These are phyloP conservation scores for Termitomyces sp. DNA, from an alignment of 768 basidiomycete species.

Conservation along the genomic window DNA sequence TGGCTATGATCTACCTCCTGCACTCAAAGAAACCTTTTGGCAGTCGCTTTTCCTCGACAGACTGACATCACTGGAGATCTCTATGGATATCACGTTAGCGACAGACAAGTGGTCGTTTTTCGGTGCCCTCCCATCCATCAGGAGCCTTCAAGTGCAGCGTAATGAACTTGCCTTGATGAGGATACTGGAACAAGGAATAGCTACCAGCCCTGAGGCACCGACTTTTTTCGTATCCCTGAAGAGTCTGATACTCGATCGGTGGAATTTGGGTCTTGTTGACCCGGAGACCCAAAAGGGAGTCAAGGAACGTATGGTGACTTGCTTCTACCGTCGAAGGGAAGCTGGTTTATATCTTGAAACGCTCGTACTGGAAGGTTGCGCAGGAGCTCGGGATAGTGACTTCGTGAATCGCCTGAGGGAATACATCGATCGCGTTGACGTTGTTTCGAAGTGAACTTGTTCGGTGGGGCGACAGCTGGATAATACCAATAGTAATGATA, in stretches of 20 bases:
- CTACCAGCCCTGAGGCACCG: not conserved
- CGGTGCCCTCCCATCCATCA: not conserved
- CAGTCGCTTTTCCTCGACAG: not conserved
- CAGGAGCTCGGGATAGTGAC: not conserved
- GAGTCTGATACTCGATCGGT: not conserved
- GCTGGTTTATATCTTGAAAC: not conserved
- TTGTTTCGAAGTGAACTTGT: not conserved
- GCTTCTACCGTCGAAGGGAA: not conserved
- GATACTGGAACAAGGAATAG: not conserved
- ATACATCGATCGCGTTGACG: not conserved
- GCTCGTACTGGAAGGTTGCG: not conserved
- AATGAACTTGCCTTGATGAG: not conserved
- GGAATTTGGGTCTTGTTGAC: not conserved
- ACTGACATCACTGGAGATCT: not conserved
- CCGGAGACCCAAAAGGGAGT: too few relatives aligned
- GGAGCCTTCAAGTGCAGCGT: not conserved
- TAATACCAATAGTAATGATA: too few relatives aligned
- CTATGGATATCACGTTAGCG: not conserved
- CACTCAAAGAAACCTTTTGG: not conserved
- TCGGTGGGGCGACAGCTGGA: too few relatives aligned
- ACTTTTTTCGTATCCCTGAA: not conserved
- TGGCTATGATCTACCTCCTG: not conserved
- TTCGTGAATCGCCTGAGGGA: not conserved
- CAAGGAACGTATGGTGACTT: not conserved
- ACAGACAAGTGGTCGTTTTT: not conserved